phyloP scores from a whole-genome alignment of 352 stramenopile species.

The Phytophthora pini region DNA sequence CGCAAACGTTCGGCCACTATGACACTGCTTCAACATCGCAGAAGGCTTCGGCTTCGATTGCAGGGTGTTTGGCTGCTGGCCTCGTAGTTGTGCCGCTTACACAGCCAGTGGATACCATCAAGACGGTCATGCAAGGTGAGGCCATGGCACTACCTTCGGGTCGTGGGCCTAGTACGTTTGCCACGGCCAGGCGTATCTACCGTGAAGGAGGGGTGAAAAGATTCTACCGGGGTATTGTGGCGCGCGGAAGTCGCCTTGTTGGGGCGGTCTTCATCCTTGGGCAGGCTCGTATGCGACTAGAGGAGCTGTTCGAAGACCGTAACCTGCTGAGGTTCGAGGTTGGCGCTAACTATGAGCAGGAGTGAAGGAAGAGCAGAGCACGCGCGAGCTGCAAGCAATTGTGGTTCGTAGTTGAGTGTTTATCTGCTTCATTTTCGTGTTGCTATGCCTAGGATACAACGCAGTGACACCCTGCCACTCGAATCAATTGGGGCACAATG shows the following conservation, averaged over 20 bases:
- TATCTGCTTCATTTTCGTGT: conserved; percentile 9
- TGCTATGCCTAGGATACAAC: conserved; percentile 44
- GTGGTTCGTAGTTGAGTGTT: conserved; percentile 21
- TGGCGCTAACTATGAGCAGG: conserved; percentile 15
- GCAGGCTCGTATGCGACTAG: conserved; percentile 66
- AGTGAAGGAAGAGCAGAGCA: conserved; percentile 25
- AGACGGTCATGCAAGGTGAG: conserved; percentile 88
- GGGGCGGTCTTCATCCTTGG: conserved; percentile 87
- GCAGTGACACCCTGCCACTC: conserved; percentile 63
- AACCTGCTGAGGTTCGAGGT: conserved; percentile 40
- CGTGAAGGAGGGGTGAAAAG: conserved; percentile 48
- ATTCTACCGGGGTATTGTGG: conserved; percentile 78
- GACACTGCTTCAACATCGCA: conserved; percentile 63
- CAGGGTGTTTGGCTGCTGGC: conserved; percentile 67
- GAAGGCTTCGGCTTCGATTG: conserved; percentile 62
- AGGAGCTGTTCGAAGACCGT: conserved; percentile 73
- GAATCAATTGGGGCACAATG: conserved; percentile 31
- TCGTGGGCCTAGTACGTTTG: conserved; percentile 41
- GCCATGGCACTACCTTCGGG: conserved; percentile 49
- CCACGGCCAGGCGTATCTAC: conserved; percentile 52
- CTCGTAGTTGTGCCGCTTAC: conserved; percentile 76
- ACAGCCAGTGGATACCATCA: conserved; percentile 83
- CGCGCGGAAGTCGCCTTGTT: conserved; percentile 69
- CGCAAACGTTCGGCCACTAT: conserved; percentile 56
- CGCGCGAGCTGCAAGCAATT: conserved; percentile 11